Percentiles rank a stretch among this genome's conserved stretches.
phyloP scores from a whole-genome alignment of 129 eudicot species.

The Pseudognaphalium luteoalbum region DNA sequence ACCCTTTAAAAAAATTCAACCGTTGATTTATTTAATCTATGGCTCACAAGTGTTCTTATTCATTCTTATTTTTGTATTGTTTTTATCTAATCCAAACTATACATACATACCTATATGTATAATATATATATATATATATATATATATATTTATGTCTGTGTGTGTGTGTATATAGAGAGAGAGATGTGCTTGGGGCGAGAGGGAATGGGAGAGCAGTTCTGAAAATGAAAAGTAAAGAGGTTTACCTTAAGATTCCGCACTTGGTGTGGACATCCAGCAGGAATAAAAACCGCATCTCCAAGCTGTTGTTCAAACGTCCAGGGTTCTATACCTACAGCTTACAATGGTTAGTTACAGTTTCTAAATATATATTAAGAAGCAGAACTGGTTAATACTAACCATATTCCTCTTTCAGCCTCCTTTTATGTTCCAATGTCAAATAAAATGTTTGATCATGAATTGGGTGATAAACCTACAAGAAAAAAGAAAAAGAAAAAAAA shows the following conservation, averaged over 20 bases:
- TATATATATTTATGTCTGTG: too few species aligned
- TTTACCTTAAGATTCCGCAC: constrained; percentile 87
- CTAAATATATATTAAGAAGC: constrained; percentile 7
- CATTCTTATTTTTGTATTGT: too few species aligned
- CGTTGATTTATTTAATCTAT: too few species aligned
- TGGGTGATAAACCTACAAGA: constrained; percentile 72
- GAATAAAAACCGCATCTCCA: constrained; percentile 97
- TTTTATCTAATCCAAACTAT: too few species aligned
- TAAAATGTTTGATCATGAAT: constrained; percentile 91
- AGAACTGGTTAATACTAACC: constrained; percentile 45
- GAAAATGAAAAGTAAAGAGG: constrained; percentile 7
- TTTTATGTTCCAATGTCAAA: constrained; percentile 69
- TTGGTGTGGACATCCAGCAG: constrained; percentile 99
- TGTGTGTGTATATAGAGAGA: not conserved
- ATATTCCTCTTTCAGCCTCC: constrained; percentile 77
- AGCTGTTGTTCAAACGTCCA: constrained; percentile 88
- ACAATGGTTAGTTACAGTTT: constrained; percentile 18
- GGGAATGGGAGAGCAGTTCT: not conserved
- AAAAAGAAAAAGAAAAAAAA: not conserved
- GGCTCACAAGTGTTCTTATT: too few species aligned
- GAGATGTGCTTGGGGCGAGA: not conserved
- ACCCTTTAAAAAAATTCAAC: too few species aligned
- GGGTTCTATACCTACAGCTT: constrained; percentile 65
- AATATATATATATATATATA: too few species aligned
- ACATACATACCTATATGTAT: too few species aligned